A percentile compares a stretch with the other conserved stretches of the same genome.
Evolutionary conservation across 2,329 filamentous ascomycete species (phyloP).

Genomic region (Neoascochyta sp.): DNA sequence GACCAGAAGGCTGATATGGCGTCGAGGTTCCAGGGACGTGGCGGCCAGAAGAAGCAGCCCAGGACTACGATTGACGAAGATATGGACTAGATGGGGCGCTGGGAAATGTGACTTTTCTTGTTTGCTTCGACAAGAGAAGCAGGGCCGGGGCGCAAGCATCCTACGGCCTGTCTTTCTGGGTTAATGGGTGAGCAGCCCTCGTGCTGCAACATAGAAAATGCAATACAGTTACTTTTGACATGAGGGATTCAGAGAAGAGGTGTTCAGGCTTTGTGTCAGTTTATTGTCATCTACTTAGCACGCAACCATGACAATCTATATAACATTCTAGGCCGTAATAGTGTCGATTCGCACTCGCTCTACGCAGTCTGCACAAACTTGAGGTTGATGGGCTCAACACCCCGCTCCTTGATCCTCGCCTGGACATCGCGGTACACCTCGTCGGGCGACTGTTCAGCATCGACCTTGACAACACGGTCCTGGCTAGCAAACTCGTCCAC

Average conservation of each 20-base stretch:
- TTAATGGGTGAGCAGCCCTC: constrained; percentile 26
- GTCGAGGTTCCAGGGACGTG: constrained; percentile 20
- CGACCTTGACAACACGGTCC: constrained; percentile 74
- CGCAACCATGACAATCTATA: too few species aligned
- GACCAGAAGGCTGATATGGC: constrained; percentile 59
- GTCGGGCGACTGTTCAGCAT: constrained; percentile 65
- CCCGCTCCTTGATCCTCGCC: constrained; percentile 32
- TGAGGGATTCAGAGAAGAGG: too few species aligned
- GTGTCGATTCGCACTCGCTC: too few species aligned
- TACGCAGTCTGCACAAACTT: constrained; percentile 27
- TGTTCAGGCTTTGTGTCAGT: too few species aligned
- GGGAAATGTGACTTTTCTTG: constrained; percentile 12
- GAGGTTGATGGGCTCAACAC: constrained; percentile 29
- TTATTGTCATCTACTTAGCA: too few species aligned
- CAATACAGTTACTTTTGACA: constrained; percentile 19
- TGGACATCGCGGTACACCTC: constrained; percentile 57
- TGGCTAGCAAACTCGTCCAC: constrained; percentile 77
- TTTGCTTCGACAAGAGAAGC: constrained; percentile 19
- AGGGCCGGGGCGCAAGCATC: constrained; percentile 27
- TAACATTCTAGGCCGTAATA: too few species aligned
- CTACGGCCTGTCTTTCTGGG: constrained; percentile 25
- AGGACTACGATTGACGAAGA: constrained; percentile 35
- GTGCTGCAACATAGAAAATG: constrained; percentile 34
- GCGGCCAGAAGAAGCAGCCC: constrained; percentile 26
- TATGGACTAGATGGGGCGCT: constrained; percentile 26